Conservation (phyloP, 2,329 filamentous ascomycete species). For the Lachnellula willkommii region DNA sequence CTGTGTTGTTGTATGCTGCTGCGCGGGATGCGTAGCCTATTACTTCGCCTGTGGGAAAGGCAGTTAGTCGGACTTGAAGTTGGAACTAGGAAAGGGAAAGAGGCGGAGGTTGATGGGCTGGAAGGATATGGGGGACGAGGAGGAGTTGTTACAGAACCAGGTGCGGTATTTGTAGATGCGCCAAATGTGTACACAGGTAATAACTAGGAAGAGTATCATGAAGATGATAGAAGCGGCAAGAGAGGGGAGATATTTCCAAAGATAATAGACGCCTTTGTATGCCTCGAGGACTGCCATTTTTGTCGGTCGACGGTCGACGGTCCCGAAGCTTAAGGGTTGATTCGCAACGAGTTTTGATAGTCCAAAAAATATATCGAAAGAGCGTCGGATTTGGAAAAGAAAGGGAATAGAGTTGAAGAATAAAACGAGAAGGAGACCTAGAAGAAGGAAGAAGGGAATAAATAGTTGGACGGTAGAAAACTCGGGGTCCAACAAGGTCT, state of each 20-base stretch:
- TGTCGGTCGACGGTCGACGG: background rate
- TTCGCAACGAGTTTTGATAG: too few species aligned
- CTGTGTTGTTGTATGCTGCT: constrained; percentile 17
- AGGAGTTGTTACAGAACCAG: constrained; percentile 28
- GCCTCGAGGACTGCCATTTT: constrained; percentile 31
- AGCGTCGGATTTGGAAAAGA: too few species aligned
- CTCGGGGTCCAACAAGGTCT: too few species aligned
- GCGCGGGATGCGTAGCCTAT: constrained; percentile 32
- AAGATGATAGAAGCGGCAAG: constrained; percentile 38
- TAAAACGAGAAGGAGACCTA: too few species aligned
- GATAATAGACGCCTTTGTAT: constrained; percentile 29
- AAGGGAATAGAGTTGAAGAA: too few species aligned
- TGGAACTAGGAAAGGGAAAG: constrained; percentile 13
- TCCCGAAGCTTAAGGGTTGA: too few species aligned
- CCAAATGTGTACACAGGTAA: constrained; percentile 26
- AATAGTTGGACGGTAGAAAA: too few species aligned
- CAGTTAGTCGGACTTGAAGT: background rate
- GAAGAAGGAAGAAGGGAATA: too few species aligned
- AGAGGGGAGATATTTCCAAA: constrained; percentile 43
- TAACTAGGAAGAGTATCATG: constrained; percentile 29
- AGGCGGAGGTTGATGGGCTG: too few species aligned
- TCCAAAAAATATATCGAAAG: too few species aligned
- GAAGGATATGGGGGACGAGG: too few species aligned
- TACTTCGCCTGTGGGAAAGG: constrained; percentile 31
- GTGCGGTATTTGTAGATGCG: constrained; percentile 24